Percentiles rank a stretch among this genome's conserved stretches.
Evolutionary conservation across 2,329 filamentous ascomycete genomes (phyloP).

Genomic region (Stemphylium lycopersici): DNA sequence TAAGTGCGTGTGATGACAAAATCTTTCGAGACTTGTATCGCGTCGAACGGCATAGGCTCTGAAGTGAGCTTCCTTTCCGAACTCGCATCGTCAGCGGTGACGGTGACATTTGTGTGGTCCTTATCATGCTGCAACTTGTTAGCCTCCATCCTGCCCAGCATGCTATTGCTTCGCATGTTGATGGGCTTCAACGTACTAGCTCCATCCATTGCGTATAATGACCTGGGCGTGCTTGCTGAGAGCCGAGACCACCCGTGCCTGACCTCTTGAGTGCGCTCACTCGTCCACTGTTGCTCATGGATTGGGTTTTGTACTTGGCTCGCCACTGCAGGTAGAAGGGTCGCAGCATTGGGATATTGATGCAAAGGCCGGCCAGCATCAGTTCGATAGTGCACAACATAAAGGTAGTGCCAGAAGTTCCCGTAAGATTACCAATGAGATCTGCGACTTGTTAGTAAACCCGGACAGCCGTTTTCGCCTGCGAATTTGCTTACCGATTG

Average conservation of each 20-base stretch:
- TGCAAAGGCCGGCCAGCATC: constrained; percentile 30
- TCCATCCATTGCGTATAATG: constrained; percentile 32
- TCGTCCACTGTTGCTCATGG: constrained; percentile 6
- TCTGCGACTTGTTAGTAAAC: constrained; percentile 14
- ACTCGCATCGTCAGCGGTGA: constrained; percentile 28
- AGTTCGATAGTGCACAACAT: constrained; percentile 31
- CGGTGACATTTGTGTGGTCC: constrained; percentile 17
- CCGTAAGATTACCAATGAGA: constrained; percentile 28
- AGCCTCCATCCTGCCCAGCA: background rate
- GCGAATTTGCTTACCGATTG: constrained; percentile 15
- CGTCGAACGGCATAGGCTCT: constrained; percentile 14
- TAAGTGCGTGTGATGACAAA: constrained; percentile 20
- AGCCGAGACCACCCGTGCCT: constrained; percentile 8
- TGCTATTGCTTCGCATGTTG: background rate
- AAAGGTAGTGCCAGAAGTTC: constrained; percentile 30
- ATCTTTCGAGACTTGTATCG: constrained; percentile 26
- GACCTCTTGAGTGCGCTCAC: constrained; percentile 13
- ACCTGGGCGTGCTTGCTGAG: constrained; percentile 12
- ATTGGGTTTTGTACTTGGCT: constrained; percentile 23
- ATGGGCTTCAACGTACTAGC: constrained; percentile 17
- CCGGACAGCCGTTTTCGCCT: no score
- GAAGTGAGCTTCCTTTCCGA: constrained; percentile 27
- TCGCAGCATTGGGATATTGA: constrained; percentile 32
- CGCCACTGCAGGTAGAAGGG: constrained; percentile 29
- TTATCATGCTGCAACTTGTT: constrained; percentile 23